Evolutionary conservation across 768 basidiomycete species (phyloP).

Genomic region (Suillus hirtellus): DNA sequence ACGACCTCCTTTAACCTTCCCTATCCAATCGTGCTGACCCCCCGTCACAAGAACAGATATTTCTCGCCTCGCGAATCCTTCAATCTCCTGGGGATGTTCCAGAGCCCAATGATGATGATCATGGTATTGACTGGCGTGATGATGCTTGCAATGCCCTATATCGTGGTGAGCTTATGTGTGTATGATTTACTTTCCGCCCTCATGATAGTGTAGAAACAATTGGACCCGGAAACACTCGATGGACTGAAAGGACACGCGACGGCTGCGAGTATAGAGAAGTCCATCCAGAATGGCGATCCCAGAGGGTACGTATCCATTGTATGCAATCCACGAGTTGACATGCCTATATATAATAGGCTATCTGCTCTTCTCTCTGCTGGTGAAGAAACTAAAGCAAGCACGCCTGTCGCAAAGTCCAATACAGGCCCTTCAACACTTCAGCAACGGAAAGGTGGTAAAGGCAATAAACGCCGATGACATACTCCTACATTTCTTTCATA

Average conservation of each 20-base stretch:
- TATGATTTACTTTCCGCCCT: neutral
- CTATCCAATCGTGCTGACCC: conserved; percentile 59
- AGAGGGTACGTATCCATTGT: conserved; percentile 47
- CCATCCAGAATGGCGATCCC: conserved; percentile 58
- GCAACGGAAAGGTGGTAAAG: conserved; percentile 38
- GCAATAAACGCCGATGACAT: conserved; percentile 34
- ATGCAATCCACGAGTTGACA: neutral
- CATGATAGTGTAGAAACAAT: conserved; percentile 55
- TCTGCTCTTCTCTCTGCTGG: conserved; percentile 45
- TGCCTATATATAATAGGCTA: conserved; percentile 33
- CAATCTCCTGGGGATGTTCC: conserved; percentile 72
- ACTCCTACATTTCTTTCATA: conserved; percentile 22
- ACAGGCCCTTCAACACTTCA: conserved; percentile 23
- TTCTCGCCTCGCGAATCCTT: conserved; percentile 73
- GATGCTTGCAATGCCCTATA: conserved; percentile 72
- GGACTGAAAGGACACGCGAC: conserved; percentile 63
- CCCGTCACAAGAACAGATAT: conserved; percentile 59
- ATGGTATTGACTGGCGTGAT: conserved; percentile 67
- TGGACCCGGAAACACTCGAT: conserved; percentile 70
- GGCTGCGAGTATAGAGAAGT: conserved; percentile 53
- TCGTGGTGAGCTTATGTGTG: conserved; percentile 52
- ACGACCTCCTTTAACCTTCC: conserved; percentile 53
- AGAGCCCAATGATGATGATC: conserved; percentile 84
- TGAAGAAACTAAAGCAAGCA: conserved; percentile 35
- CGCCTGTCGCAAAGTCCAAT: conserved; percentile 12